Evolutionary conservation across 2,329 filamentous ascomycete genomes (phyloP), one percentile per base, ranked within the genome.

Genomic region (Cladobotryum mycophilum): DNA sequence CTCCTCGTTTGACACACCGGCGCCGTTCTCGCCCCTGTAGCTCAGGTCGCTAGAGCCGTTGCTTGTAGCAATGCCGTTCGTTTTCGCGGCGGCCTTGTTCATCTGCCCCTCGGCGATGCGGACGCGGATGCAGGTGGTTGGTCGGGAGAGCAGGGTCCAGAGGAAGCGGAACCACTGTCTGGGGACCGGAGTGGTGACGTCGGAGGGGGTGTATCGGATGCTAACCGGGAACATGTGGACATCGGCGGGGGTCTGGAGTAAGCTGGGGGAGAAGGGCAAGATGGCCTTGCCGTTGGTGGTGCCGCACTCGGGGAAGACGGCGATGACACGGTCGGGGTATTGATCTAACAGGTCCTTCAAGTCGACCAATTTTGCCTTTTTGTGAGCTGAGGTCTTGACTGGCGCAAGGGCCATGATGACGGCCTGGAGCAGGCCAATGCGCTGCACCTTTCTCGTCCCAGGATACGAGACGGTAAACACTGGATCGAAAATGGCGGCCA

Each of bases 401-500:
- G 76, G 72, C 3, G 80, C 75, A 47, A 96, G 84, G 3, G 89
- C 87, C 55, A 84, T 82, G 17, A 84, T 62, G 45, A 95, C 82
- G 45, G 91, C 90, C 60, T 82, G 74, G 41, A 90, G 75, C 5
- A 97, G 81, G 3, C 86, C 86, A 43, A 97, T 81, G 42, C 78
- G 85, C 60, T 85, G 82, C 22, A 99, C 86, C 53, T 84, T 80
- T 43, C 82, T 79, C 3, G 83, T 86, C 53, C 76, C 74, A 0
- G 91, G 89, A 67, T 89, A 96, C 1, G 86, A 89, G 42, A 88
- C 75, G 11, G 90, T 95, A 71, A 99, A 97, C 66, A 99, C 79
- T 3, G 93, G 93, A 66, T 96, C 89, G 74, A 97, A 99, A 63
- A 97, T 89, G 56, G 90, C 91, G 53, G 93, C 89, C 20, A 99